Evolutionary conservation across 768 basidiomycete genomes (phyloP), one percentile per base, ranked within the genome.

Genomic region (Austroboletus festivus): DNA sequence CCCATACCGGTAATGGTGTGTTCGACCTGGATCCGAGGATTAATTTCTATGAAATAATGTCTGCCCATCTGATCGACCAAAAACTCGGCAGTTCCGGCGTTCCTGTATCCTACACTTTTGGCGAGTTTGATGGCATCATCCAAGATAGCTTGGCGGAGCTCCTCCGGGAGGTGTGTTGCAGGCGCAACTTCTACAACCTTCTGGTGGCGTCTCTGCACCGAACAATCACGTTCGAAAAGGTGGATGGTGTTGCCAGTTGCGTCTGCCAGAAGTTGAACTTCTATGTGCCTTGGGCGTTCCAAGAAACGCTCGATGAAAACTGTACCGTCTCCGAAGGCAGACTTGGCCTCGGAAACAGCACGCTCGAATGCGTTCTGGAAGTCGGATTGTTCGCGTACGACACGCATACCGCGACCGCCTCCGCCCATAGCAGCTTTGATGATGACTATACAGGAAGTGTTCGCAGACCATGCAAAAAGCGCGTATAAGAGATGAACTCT

Each of bases 361-460:
- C 93, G 87, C 62, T 92, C 80, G 67, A 98, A 98, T 7, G 88
- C 75, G 48, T 80, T 75, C 72, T 92, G 79, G 78, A 98, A 97
- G 58, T 92, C 87, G 24, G 85, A 85, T 67, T 94, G 87, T 62
- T 93, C 91, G 53, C 92, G 85, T 28, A 99, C 96, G 47, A 99
- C 95, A 61, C 96, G 89, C 96, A 98, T 99, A 51, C 96, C 96
- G 58, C 95, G 91, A 46, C 96, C 96, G 59, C 95, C 95, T 50
- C 94, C 95, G 50, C 95, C 95, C 90, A 96, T 94, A 9, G 95
- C 95, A 33, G 96, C 96, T 73, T 98, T 99, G 81, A 99, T 97
- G 68, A 99, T 97, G 46, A 99, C 93, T 85, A 28, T 5, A 28
- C 65, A 24, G 67, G 22, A 40, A 60, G 10, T 33, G 4, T 41